A percentile compares a stretch with the other conserved stretches of the same genome.
These are phyloP conservation scores for Trichoderma sp. DNA, from an alignment of 2,329 filamentous ascomycete species.

Conservation along the genomic window DNA sequence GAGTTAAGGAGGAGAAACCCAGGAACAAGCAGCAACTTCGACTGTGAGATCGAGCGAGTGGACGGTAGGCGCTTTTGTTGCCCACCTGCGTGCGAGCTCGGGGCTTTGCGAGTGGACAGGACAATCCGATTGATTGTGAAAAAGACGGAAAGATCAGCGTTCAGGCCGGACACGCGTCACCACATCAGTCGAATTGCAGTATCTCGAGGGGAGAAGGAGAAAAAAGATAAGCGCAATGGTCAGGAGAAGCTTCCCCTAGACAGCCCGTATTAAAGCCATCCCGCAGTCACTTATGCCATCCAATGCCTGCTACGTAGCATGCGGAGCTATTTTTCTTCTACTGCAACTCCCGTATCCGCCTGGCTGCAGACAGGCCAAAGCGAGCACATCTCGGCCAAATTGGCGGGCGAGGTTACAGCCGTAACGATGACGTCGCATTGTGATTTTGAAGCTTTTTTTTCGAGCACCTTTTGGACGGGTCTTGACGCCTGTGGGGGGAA, in stretches of 20 bases:
- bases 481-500: background rate
- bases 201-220: background rate
- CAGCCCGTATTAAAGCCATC: background rate
- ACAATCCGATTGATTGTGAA: background rate
- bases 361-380: background rate
- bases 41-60: conserved; percentile 6
- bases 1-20: background rate
- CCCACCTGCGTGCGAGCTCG: background rate
- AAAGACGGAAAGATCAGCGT: background rate
- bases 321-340: background rate
- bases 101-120: background rate
- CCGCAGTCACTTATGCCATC: background rate
- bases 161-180: background rate
- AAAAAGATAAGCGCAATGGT: conserved; percentile 2
- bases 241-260: conserved; percentile 12
- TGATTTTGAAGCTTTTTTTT: background rate
- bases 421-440: conserved; percentile 18
- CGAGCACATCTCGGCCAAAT: conserved; percentile 16
- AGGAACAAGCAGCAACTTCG: background rate
- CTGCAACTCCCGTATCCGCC: conserved; percentile 12
- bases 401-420: conserved; percentile 9
- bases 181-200: background rate
- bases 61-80: conserved; percentile 16
- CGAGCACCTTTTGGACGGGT: background rate
- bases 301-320: conserved; percentile 13